Conservation (phyloP, 2,329 filamentous ascomycete species). For the Aspergillus glaucus region DNA sequence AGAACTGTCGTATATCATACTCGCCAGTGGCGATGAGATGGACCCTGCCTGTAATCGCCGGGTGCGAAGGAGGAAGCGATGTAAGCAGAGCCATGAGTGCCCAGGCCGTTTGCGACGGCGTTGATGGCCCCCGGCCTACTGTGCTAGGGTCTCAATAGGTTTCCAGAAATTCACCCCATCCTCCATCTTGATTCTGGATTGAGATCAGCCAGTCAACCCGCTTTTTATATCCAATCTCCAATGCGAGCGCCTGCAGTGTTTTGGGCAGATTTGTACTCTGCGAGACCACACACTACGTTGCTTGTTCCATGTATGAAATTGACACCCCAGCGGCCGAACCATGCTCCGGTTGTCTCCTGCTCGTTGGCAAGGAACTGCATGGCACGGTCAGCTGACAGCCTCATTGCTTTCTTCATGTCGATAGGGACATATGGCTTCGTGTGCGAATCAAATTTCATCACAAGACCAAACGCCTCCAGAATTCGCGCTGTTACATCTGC, state of each 20-base stretch:
- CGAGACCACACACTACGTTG: constrained; percentile 24
- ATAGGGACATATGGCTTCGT: not conserved
- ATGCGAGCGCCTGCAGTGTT: not conserved
- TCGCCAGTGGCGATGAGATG: constrained; percentile 5
- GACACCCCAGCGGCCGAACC: constrained; percentile 29
- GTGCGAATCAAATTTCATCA: constrained; percentile 6
- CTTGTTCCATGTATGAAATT: constrained; percentile 33
- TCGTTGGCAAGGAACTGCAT: constrained; percentile 16
- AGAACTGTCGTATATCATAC: constrained; percentile 4
- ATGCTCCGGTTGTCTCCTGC: constrained; percentile 22
- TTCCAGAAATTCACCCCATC: constrained; percentile 24
- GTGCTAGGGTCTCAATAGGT: constrained; percentile 14
- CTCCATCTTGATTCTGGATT: constrained; percentile 24
- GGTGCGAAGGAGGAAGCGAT: not conserved
- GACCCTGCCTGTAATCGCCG: not conserved
- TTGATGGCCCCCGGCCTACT: constrained; percentile 15
- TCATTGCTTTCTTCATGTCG: not conserved
- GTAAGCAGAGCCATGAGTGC: constrained; percentile 23
- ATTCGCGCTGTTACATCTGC: constrained; percentile 29
- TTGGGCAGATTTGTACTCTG: constrained; percentile 10
- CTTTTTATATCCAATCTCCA: not conserved
- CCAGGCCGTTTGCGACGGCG: constrained; percentile 30
- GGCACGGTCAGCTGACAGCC: constrained; percentile 10
- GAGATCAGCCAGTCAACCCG: constrained; percentile 17
- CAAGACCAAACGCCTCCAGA: constrained; percentile 24